phyloP scores from a whole-genome alignment of 2,329 filamentous ascomycete species.

The Curvularia sp. region DNA sequence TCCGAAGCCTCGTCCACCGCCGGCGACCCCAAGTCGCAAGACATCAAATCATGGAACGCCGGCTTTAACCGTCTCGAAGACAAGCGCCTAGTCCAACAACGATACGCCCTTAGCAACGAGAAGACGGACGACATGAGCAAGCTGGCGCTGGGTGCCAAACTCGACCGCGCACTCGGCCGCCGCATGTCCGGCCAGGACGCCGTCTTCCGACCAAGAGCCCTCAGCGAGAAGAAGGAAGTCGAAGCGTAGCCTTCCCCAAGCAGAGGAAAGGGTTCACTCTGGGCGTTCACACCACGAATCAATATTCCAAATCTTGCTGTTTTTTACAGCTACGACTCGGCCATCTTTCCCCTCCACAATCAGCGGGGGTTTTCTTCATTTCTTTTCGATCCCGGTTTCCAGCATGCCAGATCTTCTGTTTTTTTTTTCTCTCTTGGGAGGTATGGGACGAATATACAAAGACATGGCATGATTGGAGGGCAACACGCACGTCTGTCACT shows the following conservation, averaged over 20 bases:
- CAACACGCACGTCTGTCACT: neutral
- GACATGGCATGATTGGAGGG: neutral
- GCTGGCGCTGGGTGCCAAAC: slow-evolving; percentile 86
- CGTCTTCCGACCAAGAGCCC: slow-evolving; percentile 69
- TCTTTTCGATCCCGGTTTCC: neutral
- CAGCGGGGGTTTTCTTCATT: neutral
- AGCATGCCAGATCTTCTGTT: neutral
- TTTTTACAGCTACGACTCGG: neutral
- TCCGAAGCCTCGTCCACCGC: slow-evolving; percentile 46
- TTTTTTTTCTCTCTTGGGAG: neutral
- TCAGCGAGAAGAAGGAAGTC: slow-evolving; percentile 48
- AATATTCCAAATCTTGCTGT: neutral
- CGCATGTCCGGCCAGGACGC: slow-evolving; percentile 91
- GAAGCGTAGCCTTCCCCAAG: too few relatives aligned
- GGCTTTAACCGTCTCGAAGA: slow-evolving; percentile 89
- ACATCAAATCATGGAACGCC: slow-evolving; percentile 78
- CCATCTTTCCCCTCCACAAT: neutral
- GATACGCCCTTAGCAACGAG: slow-evolving; percentile 78
- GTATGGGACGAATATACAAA: neutral
- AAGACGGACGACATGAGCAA: slow-evolving; percentile 85
- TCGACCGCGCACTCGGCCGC: slow-evolving; percentile 84
- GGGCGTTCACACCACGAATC: neutral
- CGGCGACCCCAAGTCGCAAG: slow-evolving; percentile 61
- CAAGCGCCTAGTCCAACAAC: slow-evolving; percentile 81
- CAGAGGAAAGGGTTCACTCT: too few relatives aligned